phyloP scores from a whole-genome alignment of 129 eudicot genomes.

The Smallanthus sonchifolius region DNA sequence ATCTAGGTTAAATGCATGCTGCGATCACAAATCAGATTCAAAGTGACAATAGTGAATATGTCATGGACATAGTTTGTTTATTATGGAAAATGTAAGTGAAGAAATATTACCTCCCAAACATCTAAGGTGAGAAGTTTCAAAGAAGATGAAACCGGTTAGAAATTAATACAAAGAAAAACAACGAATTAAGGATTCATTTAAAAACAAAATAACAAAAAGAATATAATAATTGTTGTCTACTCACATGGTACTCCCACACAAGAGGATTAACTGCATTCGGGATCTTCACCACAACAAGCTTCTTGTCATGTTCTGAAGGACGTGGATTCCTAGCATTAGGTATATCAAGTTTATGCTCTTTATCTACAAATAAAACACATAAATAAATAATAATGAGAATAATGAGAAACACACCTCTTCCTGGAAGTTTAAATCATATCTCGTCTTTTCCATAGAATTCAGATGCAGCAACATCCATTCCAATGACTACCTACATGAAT shows the following conservation, averaged over 20 bases:
- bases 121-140: constrained; percentile 65
- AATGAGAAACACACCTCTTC: too few species aligned
- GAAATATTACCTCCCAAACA: constrained; percentile 87
- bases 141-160: constrained; percentile 6
- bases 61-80: neutral
- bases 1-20: constrained; percentile 96
- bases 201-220: neutral
- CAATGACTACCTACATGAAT: constrained; percentile 69
- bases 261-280: constrained; percentile 98
- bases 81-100: neutral
- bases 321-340: constrained; percentile 85
- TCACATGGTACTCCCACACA: constrained; percentile 88
- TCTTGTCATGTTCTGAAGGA: constrained; percentile 87
- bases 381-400: too few species aligned
- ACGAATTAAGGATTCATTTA: neutral
- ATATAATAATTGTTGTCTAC: constrained; percentile 18
- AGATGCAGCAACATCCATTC: constrained; percentile 99
- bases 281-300: constrained; percentile 86
- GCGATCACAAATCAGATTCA: constrained; percentile 23
- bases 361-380: constrained; percentile 42
- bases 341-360: constrained; percentile 76
- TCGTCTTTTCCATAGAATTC: constrained; percentile 82
- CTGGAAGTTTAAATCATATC: too few species aligned
- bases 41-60: constrained; percentile 14
- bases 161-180: neutral